Evolutionary conservation across 495 filamentous ascomycete species (phyloP).

Genomic region (Apodospora peruviana): DNA sequence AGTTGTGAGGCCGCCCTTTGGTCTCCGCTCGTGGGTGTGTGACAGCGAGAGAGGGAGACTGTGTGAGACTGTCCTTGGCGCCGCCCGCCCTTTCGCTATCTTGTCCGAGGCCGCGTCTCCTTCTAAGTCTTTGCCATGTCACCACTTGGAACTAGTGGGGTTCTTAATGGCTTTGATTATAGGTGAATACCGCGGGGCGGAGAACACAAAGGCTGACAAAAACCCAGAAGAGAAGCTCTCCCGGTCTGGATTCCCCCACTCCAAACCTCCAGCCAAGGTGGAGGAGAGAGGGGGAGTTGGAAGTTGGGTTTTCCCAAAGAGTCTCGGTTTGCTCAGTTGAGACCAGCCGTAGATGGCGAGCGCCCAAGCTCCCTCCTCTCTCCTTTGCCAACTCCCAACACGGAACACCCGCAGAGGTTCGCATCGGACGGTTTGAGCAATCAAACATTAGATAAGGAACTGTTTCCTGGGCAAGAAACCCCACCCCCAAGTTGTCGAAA

Average conservation of each 20-base stretch:
- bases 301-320: not conserved
- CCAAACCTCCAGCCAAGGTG: not conserved
- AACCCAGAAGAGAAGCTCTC: conserved; percentile 2
- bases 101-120: conserved; percentile 1
- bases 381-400: not conserved
- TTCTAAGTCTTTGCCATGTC: conserved; percentile 5
- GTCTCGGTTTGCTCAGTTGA: conserved; percentile 13
- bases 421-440: conserved; percentile 2
- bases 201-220: conserved; percentile 11
- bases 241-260: conserved; percentile 4
- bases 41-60: too few species aligned
- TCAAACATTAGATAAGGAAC: conserved; percentile 13
- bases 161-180: conserved; percentile 12
- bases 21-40: too few species aligned
- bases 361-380: conserved; percentile 7
- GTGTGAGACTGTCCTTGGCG: too few species aligned
- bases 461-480: conserved; percentile 13
- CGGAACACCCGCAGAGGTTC: not conserved
- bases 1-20: too few species aligned
- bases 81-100: not conserved
- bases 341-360: conserved; percentile 9
- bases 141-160: conserved; percentile 19
- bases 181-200: conserved; percentile 6
- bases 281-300: not conserved
- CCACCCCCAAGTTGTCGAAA: conserved; percentile 10